Base-by-base conservation (phyloP, 2,329 filamentous ascomycete genomes). In the Pyrenophora seminiperda region DNA sequence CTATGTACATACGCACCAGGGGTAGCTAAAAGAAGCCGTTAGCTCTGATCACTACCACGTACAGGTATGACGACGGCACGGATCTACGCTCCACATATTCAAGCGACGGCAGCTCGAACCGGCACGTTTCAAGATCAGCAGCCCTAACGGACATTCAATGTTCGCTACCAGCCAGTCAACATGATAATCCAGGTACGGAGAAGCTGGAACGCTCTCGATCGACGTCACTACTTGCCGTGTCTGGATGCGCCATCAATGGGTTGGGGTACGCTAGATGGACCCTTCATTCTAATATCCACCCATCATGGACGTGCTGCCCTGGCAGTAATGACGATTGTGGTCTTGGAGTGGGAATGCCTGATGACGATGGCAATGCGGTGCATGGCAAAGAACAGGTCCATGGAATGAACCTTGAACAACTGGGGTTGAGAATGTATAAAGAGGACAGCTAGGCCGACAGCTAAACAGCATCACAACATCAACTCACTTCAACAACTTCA, bases 391-490 rank as follows among this genome's bases (percentile, higher is more conserved):
- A 13, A 19, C 29, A 41, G 24, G 10, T 27, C 24, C 41, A 57
- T 53, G 50, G 24, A 54, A 33, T 19, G 17, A 42, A 50, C 40
- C 41, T 41, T 55, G 38, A 30, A 41, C 17, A 40, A 47, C 32
- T 34, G 31, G 20, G 18, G 19, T 29, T 34, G 36, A 27, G 58
- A 50, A 65, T 36, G 63, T 71, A 72, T 71, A 72, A 71, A 67
- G 59, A 68, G 59, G 37, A 33, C 41, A 47, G 31, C 27, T 24
- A 34, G 47, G 47, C 57, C 56, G 36, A 53, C 49, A 60, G 59
- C 50, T 47, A 43, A 55, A 40, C 55, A 61, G 56, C 56, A 67
- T 62, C 59, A 39, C 46, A 47, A 53, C 56, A 47, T 51, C 41
- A 47, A 20, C 53, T 49, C 31, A 57, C 24, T 11, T 27, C 24